Percentiles rank a stretch among this genome's conserved stretches.
Evolutionary conservation across 495 filamentous ascomycete genomes (phyloP).

Genomic region (Neurospora intermedia): DNA sequence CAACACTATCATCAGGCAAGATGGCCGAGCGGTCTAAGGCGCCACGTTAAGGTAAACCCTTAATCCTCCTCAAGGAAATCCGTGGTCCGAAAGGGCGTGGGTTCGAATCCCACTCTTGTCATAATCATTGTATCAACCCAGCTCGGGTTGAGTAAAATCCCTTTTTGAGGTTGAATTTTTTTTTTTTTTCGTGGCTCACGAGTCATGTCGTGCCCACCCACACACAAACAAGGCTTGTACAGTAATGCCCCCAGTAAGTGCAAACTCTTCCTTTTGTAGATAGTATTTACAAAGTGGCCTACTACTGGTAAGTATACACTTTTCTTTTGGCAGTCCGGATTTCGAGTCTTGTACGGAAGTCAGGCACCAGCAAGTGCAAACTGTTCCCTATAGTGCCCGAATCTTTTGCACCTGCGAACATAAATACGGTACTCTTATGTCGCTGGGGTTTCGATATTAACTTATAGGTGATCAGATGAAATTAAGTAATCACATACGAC

Average conservation of each 20-base stretch:
- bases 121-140: background rate
- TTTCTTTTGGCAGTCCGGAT: background rate
- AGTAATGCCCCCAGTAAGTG: background rate
- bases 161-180: no score
- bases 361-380: background rate
- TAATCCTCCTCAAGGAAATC: background rate
- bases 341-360: background rate
- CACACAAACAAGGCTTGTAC: no score
- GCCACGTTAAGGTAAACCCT: background rate
- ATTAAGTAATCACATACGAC: no score
- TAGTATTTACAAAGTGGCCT: no score
- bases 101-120: slow-evolving; percentile 28
- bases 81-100: slow-evolving; percentile 26
- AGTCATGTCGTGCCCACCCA: no score
- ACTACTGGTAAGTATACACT: no score
- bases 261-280: background rate
- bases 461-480: no score
- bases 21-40: background rate
- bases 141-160: no score
- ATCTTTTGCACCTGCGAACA: background rate
- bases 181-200: no score
- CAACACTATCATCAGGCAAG: background rate
- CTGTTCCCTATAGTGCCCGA: background rate
- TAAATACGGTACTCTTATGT: no score
- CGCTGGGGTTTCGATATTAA: no score